These are phyloP conservation scores for Lichtheimia ramosa DNA, from an alignment of 371 early-diverging fungal genomes.

Conservation along the genomic window DNA sequence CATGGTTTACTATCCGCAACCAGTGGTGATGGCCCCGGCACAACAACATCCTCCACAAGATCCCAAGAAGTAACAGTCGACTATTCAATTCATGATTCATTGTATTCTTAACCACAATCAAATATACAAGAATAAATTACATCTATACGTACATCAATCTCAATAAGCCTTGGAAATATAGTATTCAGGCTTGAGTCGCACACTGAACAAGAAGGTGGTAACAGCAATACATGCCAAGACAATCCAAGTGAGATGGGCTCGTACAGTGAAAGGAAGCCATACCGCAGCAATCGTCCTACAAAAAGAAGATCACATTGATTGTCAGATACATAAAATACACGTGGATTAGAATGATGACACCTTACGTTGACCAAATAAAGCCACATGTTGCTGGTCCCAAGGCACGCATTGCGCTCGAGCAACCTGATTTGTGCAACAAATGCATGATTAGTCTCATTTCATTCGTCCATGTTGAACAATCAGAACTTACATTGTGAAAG, in stretches of 20 bases:
- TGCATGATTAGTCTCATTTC: too few species aligned
- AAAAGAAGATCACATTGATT: not conserved
- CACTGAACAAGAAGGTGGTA: slow-evolving; percentile 24
- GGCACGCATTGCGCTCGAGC: slow-evolving; percentile 42
- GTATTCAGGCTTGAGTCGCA: slow-evolving; percentile 13
- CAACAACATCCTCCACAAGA: not conserved
- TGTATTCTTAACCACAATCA: not conserved
- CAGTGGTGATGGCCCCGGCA: not conserved
- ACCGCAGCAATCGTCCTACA: slow-evolving; percentile 9
- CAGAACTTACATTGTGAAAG: slow-evolving; percentile 41
- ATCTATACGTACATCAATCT: too few species aligned
- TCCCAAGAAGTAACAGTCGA: not conserved
- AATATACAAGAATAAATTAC: not conserved
- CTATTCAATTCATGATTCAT: not conserved
- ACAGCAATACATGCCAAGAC: slow-evolving; percentile 19
- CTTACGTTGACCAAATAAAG: slow-evolving; percentile 39
- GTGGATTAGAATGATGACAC: not conserved
- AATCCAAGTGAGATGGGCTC: slow-evolving; percentile 27
- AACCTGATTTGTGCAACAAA: slow-evolving; percentile 17
- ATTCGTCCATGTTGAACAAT: not conserved
- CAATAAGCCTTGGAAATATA: slow-evolving; percentile 4
- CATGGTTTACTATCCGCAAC: not conserved
- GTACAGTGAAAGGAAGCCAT: slow-evolving; percentile 13
- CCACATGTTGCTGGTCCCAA: slow-evolving; percentile 46
- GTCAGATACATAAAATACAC: too few species aligned